These are phyloP conservation scores for Globisporangium recalcitrans DNA, from an alignment of 352 stramenopile species.

Conservation along the genomic window DNA sequence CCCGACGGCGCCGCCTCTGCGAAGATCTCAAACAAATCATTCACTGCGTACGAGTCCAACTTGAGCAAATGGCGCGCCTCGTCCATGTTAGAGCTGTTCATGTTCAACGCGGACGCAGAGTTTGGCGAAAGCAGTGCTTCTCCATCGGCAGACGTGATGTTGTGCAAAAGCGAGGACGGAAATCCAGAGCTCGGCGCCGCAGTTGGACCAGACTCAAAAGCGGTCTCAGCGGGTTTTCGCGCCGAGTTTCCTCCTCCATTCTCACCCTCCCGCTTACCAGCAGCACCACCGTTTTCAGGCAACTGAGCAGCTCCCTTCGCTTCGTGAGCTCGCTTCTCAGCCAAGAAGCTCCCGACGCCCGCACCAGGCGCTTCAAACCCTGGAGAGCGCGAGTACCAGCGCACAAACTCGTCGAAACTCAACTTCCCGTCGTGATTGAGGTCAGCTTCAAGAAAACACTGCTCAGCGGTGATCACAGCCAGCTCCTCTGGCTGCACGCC, in stretches of 20 bases:
- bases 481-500: conserved; percentile 67
- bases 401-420: conserved; percentile 84
- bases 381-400: conserved; percentile 71
- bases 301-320: neutral
- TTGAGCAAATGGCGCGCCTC: conserved; percentile 71
- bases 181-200: conserved; percentile 19
- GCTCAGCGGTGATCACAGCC: conserved; percentile 70
- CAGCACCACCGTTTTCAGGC: neutral
- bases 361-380: conserved; percentile 38
- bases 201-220: neutral
- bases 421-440: conserved; percentile 74
- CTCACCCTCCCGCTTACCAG: neutral
- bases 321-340: conserved; percentile 12
- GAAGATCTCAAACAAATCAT: conserved; percentile 87
- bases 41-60: conserved; percentile 81
- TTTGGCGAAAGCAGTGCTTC: conserved; percentile 40
- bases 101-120: conserved; percentile 42
- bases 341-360: conserved; percentile 25
- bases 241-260: conserved; percentile 4
- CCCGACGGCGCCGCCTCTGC: conserved; percentile 73
- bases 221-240: neutral
- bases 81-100: conserved; percentile 78
- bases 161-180: conserved; percentile 37
- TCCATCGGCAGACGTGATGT: conserved; percentile 30
- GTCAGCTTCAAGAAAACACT: conserved; percentile 84